Evolutionary conservation across 352 stramenopile species (phyloP), one percentile per base, ranked within the genome.

Genomic region (Phytophthora europaea): DNA sequence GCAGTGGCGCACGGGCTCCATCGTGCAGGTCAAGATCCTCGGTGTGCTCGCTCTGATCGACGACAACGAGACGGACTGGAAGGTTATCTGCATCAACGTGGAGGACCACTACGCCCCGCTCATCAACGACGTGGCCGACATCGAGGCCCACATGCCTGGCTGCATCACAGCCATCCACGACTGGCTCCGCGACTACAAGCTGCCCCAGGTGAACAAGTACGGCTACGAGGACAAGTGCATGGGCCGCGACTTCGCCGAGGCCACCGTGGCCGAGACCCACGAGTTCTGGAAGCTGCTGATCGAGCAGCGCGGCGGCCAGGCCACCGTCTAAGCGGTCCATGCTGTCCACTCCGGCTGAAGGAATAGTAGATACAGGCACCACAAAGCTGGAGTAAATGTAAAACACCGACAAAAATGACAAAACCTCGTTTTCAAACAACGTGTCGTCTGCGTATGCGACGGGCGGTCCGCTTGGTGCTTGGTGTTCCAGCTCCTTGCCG

Each of bases 161-260:
- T 96, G 88, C 70, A 93, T 98, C 66, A 68, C 85, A 22, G 87
- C 83, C 68, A 99, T 99, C 76, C 90, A 98, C 76, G 97, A 99
- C 88, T 99, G 98, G 98, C 98, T 99, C 80, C 92, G 98, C 72
- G 99, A 99, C 94, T 99, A 99, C 93, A 99, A 99, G 89, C 98
- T 99, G 69, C 98, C 98, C 28, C 97, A 99, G 92, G 86, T 99
- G 58, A 99, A 99, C 91, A 94, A 88, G 63, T 99, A 99, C 86
- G 98, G 97, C 76, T 99, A 99, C 81, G 98, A 99, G 33, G 98
- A 99, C 81, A 98, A 99, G 85, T 99, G 88, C 74, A 96, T 98
- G 83, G 83, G 87, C 73, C 82, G 88, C 57, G 87, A 95, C 73
- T 98, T 98, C 73, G 92, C 95, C 58, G 89, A 96, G 67, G 84